Base-by-base conservation (phyloP, 176 grass and related monocot genomes). In the Musa troglodytarum region DNA sequence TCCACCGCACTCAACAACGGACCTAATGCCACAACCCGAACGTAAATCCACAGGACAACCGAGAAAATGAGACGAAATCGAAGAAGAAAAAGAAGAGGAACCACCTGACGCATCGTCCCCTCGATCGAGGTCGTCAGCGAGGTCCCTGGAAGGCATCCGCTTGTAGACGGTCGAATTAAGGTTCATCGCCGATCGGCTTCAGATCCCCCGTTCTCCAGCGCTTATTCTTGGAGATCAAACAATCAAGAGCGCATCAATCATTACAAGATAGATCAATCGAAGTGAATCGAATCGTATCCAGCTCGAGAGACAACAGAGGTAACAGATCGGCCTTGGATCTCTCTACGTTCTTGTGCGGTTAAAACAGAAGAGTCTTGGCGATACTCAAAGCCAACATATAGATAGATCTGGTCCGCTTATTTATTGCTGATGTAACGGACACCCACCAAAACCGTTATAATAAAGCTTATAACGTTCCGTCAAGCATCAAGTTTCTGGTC, bases 111-210 rank as follows among this genome's bases (percentile, higher is more conserved):
- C 87, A 67, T 98, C 94, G 72, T 86, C 66, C 56, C 87, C 90
- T 53, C 54, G 82, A 68, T 93, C 90, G 74, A 83, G 26, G 50
- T 12, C 61, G 61, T 11, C 80, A 55, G 58, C 62, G 11, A 84
- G 75, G 16, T 98, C 94, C 68, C 84, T 87, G 20, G 88, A 87
- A 65, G 90, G 70, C 86, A 91, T 82, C 77, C 94, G 82, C 88
- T 98, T 98, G 88, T 98, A 93, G 10, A 74, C 90, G 11, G 90
- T 84, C 20, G 80, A 89, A 78, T 82, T 87, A 82, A 91, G 76
- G 50, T 49, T 70, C 68, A 70, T 70, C 9, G 68, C 20, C 34
- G 17, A 50, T 15, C 7, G 2, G 68, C 15, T 21, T 10, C 19
- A 50, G 20, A 11, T 17, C 51, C 34, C 34, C 4, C 34, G 34